phyloP scores from a whole-genome alignment of 164 flowering plant genomes.

The Vitis riparia region DNA sequence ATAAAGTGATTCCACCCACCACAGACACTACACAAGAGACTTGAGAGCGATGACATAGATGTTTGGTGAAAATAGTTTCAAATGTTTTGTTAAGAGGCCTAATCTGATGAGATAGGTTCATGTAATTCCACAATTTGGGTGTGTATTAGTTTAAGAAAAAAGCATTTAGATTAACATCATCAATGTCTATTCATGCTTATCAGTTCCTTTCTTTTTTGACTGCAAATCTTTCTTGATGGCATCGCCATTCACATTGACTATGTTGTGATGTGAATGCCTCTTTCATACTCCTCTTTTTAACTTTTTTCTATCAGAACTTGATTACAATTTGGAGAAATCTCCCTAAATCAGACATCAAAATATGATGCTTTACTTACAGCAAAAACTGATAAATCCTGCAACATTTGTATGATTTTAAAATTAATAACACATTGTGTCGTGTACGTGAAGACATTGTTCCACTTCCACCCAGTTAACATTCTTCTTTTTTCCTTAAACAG shows the following conservation, averaged over 20 bases:
- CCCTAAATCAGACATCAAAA: neutral
- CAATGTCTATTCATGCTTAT: neutral
- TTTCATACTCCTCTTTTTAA: neutral
- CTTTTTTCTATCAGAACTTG: constrained; percentile 4
- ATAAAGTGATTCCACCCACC: constrained; percentile 44
- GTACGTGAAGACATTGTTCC: too few relatives aligned
- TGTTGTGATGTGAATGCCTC: neutral
- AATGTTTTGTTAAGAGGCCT: constrained; percentile 7
- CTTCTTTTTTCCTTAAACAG: too few relatives aligned
- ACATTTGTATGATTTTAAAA: too few relatives aligned
- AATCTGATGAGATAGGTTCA: constrained; percentile 15
- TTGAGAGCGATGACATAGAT: constrained; percentile 3
- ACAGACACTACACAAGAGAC: neutral
- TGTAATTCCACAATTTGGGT: constrained; percentile 11
- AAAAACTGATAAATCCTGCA: too few relatives aligned
- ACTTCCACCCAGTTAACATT: too few relatives aligned
- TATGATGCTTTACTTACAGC: too few relatives aligned
- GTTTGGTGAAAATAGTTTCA: constrained; percentile 10
- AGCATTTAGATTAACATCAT: neutral
- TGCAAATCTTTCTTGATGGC: constrained; percentile 6
- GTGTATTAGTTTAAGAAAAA: constrained; percentile 7
- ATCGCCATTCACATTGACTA: constrained; percentile 14
- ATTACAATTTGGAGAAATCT: neutral
- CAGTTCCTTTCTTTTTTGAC: constrained; percentile 16
- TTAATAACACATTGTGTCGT: too few relatives aligned